Evolutionary conservation across 129 eudicot genomes (phyloP), one percentile per base, ranked within the genome.

Genomic region (Silybum marianum): DNA sequence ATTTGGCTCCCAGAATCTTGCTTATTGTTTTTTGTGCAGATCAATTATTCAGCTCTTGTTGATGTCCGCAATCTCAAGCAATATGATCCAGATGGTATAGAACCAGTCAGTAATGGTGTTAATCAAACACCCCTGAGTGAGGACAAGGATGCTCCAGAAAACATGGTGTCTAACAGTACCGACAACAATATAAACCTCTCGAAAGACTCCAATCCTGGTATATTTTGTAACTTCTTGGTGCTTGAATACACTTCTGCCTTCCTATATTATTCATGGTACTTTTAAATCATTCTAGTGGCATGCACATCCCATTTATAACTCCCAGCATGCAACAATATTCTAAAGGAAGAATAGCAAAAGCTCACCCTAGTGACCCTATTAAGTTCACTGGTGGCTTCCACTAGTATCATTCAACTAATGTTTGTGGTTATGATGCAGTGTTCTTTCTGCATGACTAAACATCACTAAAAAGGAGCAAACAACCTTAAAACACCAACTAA

Each of bases 21-120:
- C 62, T 69, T 74, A 32, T 34, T 42, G 16, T 63, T 23, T 18
- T 67, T 51, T 40, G 85, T 40, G 85, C 97, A 96, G 99, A 90
- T 90, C 71, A 96, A 96, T 79, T 91, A 88, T 81, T 65, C 86
- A 38, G 82, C 98, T 70, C 99, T 96, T 79, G 75, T 88, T 78
- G 97, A 93, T 81, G 92, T 84, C 19, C 91, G 99, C 36, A 82
- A 88, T 30, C 71, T 93, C 38, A 83, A 84, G 80, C 89, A 72
- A 68, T 81, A 81, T 65, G 76, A 84, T 36, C 81, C 86, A 51
- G 80, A 48, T 78, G 84, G 83, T 79, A 78, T 80, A 34, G 82
- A 89, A 81, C 73, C 75, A 76, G 72, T 73, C 62, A 25, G 60
- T 68, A 72, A 30, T 81, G 66, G 75, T 30, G 84, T 78, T 51